phyloP scores from a whole-genome alignment of 805 yeast genomes.

The Ogataea methanolica region DNA sequence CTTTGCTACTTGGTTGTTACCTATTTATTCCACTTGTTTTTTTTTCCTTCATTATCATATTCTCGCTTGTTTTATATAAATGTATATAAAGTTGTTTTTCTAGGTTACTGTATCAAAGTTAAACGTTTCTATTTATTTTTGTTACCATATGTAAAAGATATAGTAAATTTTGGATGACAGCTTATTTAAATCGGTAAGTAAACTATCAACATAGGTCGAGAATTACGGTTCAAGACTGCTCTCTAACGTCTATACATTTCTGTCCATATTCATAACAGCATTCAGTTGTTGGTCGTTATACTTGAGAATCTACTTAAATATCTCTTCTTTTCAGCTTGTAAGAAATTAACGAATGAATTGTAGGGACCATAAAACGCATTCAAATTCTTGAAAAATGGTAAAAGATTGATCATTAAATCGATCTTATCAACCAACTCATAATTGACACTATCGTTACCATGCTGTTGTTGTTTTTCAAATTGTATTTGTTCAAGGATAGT shows the following conservation, averaged over 20 bases:
- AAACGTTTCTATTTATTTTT: no score
- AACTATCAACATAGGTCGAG: no score
- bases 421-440: slow-evolving; percentile 37
- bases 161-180: no score
- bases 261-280: not conserved
- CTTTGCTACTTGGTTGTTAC: not conserved
- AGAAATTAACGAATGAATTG: slow-evolving; percentile 40
- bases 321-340: slow-evolving; percentile 34
- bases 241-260: not conserved
- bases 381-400: slow-evolving; percentile 51
- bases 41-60: no score
- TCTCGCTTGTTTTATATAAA: not conserved
- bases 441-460: slow-evolving; percentile 27
- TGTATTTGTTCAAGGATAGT: slow-evolving; percentile 40
- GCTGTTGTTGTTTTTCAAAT: slow-evolving; percentile 21
- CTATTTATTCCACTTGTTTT: not conserved
- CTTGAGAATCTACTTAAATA: slow-evolving; percentile 15
- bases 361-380: slow-evolving; percentile 47
- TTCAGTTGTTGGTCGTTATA: not conserved
- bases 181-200: no score
- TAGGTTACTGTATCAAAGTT: not conserved
- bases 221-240: no score
- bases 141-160: no score
- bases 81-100: not conserved
- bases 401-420: slow-evolving; percentile 42